Evolutionary conservation across 1,284 basidiomycete species (phyloP).

Genomic region (Pseudozyma sp.): DNA sequence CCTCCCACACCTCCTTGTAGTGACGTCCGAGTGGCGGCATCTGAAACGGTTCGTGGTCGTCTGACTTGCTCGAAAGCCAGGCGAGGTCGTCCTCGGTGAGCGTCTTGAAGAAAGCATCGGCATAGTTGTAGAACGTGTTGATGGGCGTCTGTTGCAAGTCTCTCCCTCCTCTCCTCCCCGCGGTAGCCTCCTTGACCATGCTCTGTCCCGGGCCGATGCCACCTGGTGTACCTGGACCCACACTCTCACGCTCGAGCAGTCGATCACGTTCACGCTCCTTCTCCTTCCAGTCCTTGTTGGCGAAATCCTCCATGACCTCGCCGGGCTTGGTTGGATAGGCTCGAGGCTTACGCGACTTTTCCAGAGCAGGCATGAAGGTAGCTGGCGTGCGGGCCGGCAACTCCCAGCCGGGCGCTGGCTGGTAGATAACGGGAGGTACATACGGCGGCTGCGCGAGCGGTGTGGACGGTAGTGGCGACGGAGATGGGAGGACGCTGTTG

Average conservation of each 20-base stretch:
- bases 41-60: conserved; percentile 85
- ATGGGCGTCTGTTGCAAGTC: conserved; percentile 64
- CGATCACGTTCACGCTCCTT: conserved; percentile 60
- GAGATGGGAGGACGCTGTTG: conserved; percentile 47
- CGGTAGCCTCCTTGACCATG: conserved; percentile 49
- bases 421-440: conserved; percentile 22
- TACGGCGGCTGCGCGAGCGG: conserved; percentile 20
- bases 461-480: conserved; percentile 43
- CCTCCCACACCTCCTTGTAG: conserved; percentile 88
- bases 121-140: conserved; percentile 63
- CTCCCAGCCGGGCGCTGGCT: conserved; percentile 56
- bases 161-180: conserved; percentile 47
- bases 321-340: conserved; percentile 60
- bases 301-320: conserved; percentile 64
- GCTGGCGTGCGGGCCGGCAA: conserved; percentile 53
- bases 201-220: conserved; percentile 47
- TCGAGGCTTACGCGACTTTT: conserved; percentile 41
- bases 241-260: conserved; percentile 47
- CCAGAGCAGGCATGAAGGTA: conserved; percentile 53
- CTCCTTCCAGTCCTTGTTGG: conserved; percentile 64
- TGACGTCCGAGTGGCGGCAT: conserved; percentile 88
- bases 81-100: conserved; percentile 68
- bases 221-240: conserved; percentile 48
- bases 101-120: conserved; percentile 67
- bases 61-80: conserved; percentile 71